These are phyloP conservation scores for Hymenoscyphus fructigenus DNA, from an alignment of 2,329 filamentous ascomycete genomes.

Conservation along the genomic window DNA sequence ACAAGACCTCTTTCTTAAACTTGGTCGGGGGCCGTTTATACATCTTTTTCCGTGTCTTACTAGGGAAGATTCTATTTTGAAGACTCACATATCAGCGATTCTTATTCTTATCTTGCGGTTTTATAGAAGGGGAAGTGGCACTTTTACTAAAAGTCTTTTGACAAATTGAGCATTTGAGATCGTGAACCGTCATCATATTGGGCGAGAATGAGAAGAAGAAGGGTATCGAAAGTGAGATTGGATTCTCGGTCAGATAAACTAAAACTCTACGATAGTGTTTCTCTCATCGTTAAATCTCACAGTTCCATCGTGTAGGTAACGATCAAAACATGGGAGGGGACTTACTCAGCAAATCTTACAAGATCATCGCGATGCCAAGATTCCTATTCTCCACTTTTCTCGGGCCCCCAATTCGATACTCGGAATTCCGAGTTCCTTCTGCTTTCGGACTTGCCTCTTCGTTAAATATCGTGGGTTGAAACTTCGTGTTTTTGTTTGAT, in stretches of 20 bases:
- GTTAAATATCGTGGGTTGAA: neutral
- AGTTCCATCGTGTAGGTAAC: neutral
- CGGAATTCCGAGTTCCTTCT: conserved; percentile 12
- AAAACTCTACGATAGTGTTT: neutral
- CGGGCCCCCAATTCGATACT: neutral
- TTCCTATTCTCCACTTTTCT: neutral
- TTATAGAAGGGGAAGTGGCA: neutral
- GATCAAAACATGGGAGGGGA: neutral
- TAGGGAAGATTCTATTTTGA: conserved; percentile 16
- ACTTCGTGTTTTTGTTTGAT: neutral
- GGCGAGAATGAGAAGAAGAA: neutral
- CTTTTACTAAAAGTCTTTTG: conserved; percentile 19
- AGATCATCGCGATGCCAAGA: neutral
- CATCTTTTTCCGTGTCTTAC: conserved; percentile 19
- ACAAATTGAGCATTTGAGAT: conserved; percentile 14
- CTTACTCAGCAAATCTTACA: neutral
- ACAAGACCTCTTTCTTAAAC: neutral
- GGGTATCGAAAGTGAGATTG: neutral
- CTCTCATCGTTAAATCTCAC: neutral
- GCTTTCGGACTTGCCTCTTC: neutral
- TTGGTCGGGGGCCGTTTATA: conserved; percentile 2
- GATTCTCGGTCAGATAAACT: neutral
- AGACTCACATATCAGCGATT: neutral
- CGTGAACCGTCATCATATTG: neutral
- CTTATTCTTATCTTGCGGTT: neutral